Conservation (phyloP, 768 basidiomycete species). For the Hysterangium stoloniferum region DNA sequence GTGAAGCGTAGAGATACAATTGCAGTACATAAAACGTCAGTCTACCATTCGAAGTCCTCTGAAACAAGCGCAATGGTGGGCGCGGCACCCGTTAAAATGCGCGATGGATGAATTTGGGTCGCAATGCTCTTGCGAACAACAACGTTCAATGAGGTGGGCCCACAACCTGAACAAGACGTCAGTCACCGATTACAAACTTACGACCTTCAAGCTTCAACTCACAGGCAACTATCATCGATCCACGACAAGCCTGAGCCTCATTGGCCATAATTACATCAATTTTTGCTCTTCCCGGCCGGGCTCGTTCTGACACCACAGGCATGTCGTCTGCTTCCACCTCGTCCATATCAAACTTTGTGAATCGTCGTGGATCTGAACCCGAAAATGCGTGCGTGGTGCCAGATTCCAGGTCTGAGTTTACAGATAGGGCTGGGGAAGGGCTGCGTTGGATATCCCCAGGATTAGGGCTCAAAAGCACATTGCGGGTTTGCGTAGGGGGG, state of each 20-base stretch:
- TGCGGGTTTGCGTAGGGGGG: neutral
- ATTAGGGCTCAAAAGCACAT: neutral
- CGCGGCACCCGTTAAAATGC: conserved; percentile 46
- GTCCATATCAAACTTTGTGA: conserved; percentile 39
- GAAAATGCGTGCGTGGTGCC: neutral
- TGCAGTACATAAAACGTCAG: too few relatives aligned
- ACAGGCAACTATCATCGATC: conserved; percentile 63
- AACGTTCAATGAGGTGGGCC: conserved; percentile 61
- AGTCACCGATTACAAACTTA: neutral
- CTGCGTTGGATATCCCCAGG: neutral
- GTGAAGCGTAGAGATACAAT: too few relatives aligned
- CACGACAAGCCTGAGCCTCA: conserved; percentile 49
- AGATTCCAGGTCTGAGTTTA: neutral
- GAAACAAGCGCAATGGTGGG: conserved; percentile 54
- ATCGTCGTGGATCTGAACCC: neutral
- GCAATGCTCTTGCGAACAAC: conserved; percentile 60
- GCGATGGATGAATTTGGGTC: conserved; percentile 46
- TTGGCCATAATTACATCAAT: conserved; percentile 54
- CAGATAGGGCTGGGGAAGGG: neutral
- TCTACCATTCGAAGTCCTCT: conserved; percentile 60
- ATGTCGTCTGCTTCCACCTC: conserved; percentile 54
- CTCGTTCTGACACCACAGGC: conserved; percentile 50
- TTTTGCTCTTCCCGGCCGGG: conserved; percentile 59
- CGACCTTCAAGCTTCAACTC: conserved; percentile 24
- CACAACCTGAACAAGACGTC: conserved; percentile 46